Percentiles rank a stretch among this genome's conserved stretches.
Evolutionary conservation across 75 land plant genomes (phyloP).

Genomic region (Cunninghamia lanceolata): DNA sequence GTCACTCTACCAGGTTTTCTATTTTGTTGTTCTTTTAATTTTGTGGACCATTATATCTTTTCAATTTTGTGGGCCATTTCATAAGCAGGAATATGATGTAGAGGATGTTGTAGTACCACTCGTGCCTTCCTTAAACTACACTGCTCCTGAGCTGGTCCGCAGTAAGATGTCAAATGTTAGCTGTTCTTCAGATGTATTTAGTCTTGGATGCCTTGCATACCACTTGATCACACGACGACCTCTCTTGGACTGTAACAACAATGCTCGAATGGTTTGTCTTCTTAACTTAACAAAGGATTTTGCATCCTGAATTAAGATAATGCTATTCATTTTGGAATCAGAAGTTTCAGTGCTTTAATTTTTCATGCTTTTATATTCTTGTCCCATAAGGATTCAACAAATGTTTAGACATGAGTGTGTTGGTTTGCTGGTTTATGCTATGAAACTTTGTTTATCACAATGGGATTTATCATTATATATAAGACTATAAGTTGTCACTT

Average conservation of each 20-base stretch:
- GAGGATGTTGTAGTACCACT: conserved; percentile 89
- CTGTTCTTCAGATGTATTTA: conserved; percentile 77
- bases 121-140: conserved; percentile 86
- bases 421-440: neutral
- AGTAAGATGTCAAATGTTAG: conserved; percentile 40
- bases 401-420: neutral
- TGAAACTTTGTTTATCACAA: neutral
- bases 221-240: conserved; percentile 76
- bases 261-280: conserved; percentile 75
- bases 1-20: neutral
- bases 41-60: neutral
- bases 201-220: conserved; percentile 85
- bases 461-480: neutral
- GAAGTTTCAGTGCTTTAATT: neutral
- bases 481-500: neutral
- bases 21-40: neutral
- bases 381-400: neutral
- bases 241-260: conserved; percentile 85
- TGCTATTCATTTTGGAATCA: neutral
- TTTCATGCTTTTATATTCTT: neutral
- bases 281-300: neutral
- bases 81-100: conserved; percentile 86
- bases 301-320: conserved; percentile 7
- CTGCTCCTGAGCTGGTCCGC: conserved; percentile 88
- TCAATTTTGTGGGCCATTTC: neutral